Percentiles rank a stretch among this genome's conserved stretches.
Evolutionary conservation across 129 eudicot genomes (phyloP).

Genomic region (Artemisia annua): DNA sequence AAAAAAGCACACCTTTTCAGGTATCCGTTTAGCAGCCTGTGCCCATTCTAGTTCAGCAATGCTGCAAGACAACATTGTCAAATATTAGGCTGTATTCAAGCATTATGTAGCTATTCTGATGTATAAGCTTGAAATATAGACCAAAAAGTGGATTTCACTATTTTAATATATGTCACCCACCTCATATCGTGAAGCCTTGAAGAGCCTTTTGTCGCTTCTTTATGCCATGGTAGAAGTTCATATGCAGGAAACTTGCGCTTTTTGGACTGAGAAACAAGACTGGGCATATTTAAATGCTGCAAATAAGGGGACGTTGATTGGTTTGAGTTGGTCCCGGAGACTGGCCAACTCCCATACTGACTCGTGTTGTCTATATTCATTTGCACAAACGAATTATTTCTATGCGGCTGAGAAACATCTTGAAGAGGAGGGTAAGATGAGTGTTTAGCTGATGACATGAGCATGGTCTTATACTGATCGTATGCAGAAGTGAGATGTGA

Average conservation of each 20-base stretch:
- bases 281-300: conserved; percentile 28
- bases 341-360: conserved; percentile 40
- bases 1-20: conserved; percentile 54
- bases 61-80: conserved; percentile 36
- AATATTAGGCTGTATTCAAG: conserved; percentile 21
- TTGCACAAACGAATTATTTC: conserved; percentile 38
- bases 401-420: conserved; percentile 36
- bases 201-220: conserved; percentile 47
- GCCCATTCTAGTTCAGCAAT: conserved; percentile 60
- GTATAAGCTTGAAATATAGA: not conserved
- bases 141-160: not conserved
- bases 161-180: conserved; percentile 32
- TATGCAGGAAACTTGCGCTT: conserved; percentile 60
- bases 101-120: not conserved
- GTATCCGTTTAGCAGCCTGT: conserved; percentile 48
- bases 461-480: conserved; percentile 30
- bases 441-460: conserved; percentile 32
- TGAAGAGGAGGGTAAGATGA: conserved; percentile 35
- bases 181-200: conserved; percentile 44
- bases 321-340: conserved; percentile 25
- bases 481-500: conserved; percentile 11
- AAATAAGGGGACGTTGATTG: conserved; percentile 26
- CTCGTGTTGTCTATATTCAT: conserved; percentile 39
- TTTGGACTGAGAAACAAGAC: conserved; percentile 43
- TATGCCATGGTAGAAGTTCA: conserved; percentile 65